Percentiles rank a stretch among this genome's conserved stretches.
Conservation (phyloP, 805 yeast genomes). For the Komagataella ulmi region DNA sequence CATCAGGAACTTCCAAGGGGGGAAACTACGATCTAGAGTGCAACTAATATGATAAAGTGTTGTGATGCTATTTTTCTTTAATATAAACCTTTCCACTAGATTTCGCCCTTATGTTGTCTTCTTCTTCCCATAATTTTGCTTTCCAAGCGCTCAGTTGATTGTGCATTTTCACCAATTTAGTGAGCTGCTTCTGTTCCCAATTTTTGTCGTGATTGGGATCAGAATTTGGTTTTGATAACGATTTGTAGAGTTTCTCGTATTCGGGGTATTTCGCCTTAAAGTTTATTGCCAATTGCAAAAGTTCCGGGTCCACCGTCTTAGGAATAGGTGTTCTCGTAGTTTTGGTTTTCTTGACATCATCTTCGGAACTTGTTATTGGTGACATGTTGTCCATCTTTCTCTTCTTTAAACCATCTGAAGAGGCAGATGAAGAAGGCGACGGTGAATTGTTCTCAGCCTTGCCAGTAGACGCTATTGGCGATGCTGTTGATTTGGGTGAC, state of each 20-base stretch:
- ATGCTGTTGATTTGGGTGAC: neutral
- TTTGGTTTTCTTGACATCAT: neutral
- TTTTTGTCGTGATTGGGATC: neutral
- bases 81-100: neutral
- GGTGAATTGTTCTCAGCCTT: neutral
- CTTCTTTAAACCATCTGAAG: neutral
- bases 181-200: neutral
- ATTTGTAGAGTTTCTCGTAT: neutral
- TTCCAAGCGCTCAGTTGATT: neutral
- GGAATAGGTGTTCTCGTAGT: neutral
- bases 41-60: constrained; percentile 25
- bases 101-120: neutral
- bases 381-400: neutral
- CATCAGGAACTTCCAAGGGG: constrained; percentile 60
- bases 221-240: neutral
- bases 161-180: neutral
- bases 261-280: neutral
- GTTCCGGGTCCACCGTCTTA: neutral
- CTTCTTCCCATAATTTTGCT: neutral
- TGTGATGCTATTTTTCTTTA: neutral
- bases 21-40: constrained; percentile 38
- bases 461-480: neutral
- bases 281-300: neutral
- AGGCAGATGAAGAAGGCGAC: neutral
- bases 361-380: neutral